Evolutionary conservation across 1,284 basidiomycete species (phyloP).

Genomic region (Pseudozyma pruni): DNA sequence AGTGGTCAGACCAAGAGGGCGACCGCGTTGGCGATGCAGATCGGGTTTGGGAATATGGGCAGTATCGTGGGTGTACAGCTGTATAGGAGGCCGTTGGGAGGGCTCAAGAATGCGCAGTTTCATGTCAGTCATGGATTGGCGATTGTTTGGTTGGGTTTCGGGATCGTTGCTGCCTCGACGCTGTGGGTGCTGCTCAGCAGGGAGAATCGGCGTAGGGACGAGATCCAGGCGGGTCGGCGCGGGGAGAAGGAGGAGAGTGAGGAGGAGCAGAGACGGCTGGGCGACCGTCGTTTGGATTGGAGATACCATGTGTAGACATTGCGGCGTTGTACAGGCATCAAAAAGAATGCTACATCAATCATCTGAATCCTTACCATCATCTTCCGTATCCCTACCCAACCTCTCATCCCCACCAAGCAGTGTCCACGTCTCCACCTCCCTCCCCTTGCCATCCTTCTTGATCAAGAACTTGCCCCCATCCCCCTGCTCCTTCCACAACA

Average conservation of each 20-base stretch:
- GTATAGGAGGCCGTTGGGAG: conserved; percentile 72
- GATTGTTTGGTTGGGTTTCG: conserved; percentile 68
- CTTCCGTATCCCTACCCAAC: conserved; percentile 52
- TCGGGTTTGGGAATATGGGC: conserved; percentile 76
- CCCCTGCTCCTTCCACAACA: conserved; percentile 64
- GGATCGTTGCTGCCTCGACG: conserved; percentile 71
- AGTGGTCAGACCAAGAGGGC: conserved; percentile 78
- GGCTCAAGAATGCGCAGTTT: conserved; percentile 71
- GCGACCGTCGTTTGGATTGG: conserved; percentile 40
- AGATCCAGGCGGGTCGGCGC: conserved; percentile 1
- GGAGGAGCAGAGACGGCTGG: conserved; percentile 19
- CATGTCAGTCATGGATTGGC: conserved; percentile 72
- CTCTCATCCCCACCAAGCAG: conserved; percentile 62
- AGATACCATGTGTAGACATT: conserved; percentile 34
- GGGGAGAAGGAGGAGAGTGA: conserved; percentile 5
- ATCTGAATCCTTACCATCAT: conserved; percentile 12
- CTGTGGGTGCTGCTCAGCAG: conserved; percentile 73
- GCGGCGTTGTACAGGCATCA: too few relatives aligned
- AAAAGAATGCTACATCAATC: too few relatives aligned
- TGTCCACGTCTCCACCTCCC: conserved; percentile 58
- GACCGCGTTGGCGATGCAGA: conserved; percentile 76
- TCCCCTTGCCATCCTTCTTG: conserved; percentile 53
- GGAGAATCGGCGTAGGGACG: conserved; percentile 70
- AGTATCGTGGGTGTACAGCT: conserved; percentile 73
- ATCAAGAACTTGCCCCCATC: conserved; percentile 57